A percentile compares a stretch with the other conserved stretches of the same genome.
These are phyloP conservation scores for Epichloe coenophiala DNA, from an alignment of 2,329 filamentous ascomycete genomes.

Conservation along the genomic window DNA sequence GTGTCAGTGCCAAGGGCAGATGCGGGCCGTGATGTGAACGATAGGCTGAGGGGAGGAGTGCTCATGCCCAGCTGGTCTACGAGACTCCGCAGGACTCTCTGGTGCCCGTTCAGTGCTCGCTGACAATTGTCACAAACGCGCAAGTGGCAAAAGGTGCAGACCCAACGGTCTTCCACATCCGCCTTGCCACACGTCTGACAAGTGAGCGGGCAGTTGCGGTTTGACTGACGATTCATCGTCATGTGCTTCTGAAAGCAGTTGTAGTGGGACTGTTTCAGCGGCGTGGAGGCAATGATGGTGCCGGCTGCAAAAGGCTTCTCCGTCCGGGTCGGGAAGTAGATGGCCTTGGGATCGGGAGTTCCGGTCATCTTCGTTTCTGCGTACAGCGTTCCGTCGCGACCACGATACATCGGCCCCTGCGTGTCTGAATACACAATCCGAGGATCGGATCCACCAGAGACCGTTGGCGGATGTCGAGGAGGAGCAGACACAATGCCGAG, in stretches of 20 bases:
- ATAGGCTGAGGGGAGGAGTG: slow-evolving; percentile 10
- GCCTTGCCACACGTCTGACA: slow-evolving; percentile 38
- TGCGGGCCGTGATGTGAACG: no score
- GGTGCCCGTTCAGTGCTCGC: slow-evolving; percentile 25
- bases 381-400: slow-evolving; percentile 27
- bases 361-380: slow-evolving; percentile 24
- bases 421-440: slow-evolving; percentile 20
- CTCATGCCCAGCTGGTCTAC: slow-evolving; percentile 17
- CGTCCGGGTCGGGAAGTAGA: slow-evolving; percentile 24
- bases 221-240: slow-evolving; percentile 33
- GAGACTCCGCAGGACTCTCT: slow-evolving; percentile 29
- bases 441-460: slow-evolving; percentile 14
- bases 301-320: slow-evolving; percentile 17
- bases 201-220: slow-evolving; percentile 35
- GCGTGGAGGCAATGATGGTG: slow-evolving; percentile 26
- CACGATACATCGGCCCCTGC: slow-evolving; percentile 21
- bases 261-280: slow-evolving; percentile 31
- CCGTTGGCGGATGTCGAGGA: slow-evolving; percentile 9
- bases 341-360: slow-evolving; percentile 21
- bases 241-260: slow-evolving; percentile 34
- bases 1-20: slow-evolving; percentile 8
- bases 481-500: neutral
- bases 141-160: slow-evolving; percentile 36
- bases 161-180: slow-evolving; percentile 31
- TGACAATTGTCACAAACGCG: slow-evolving; percentile 38